Evolutionary conservation across 2,329 filamentous ascomycete genomes (phyloP).

Genomic region (Monilinia aucupariae): DNA sequence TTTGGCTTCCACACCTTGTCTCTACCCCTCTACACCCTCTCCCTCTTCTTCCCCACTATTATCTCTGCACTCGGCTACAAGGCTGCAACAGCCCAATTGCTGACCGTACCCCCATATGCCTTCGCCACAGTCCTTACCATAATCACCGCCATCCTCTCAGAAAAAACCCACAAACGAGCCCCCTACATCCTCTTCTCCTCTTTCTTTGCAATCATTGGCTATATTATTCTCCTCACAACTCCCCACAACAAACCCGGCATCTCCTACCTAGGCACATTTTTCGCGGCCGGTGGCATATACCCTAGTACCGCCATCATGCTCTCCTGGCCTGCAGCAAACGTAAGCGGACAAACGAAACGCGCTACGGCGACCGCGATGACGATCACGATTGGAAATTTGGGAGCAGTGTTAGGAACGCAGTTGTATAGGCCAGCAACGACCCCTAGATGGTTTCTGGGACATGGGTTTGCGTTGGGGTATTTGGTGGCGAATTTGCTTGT

Average conservation of each 20-base stretch:
- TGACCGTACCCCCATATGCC: constrained; percentile 60
- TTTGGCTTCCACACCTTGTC: constrained; percentile 68
- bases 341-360: constrained; percentile 64
- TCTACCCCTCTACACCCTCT: constrained; percentile 52
- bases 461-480: constrained; percentile 62
- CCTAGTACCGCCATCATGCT: constrained; percentile 58
- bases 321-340: constrained; percentile 67
- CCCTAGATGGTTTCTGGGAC: constrained; percentile 60
- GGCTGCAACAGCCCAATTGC: constrained; percentile 49
- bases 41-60: constrained; percentile 52
- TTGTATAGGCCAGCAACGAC: constrained; percentile 56
- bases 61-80: constrained; percentile 50
- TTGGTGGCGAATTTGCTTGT: constrained; percentile 53
- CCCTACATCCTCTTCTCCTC: constrained; percentile 58
- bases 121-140: constrained; percentile 57
- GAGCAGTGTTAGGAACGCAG: constrained; percentile 64
- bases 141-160: constrained; percentile 53
- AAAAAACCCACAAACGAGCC: constrained; percentile 51
- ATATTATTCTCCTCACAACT: constrained; percentile 51
- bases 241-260: constrained; percentile 45
- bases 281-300: constrained; percentile 63
- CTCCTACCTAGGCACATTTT: constrained; percentile 56
- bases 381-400: constrained; percentile 65
- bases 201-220: constrained; percentile 54
- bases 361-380: constrained; percentile 65